Percentiles rank a stretch among this genome's conserved stretches.
Conservation (phyloP, 2,329 filamentous ascomycete species). For the Ophiostoma triangulosporum region DNA sequence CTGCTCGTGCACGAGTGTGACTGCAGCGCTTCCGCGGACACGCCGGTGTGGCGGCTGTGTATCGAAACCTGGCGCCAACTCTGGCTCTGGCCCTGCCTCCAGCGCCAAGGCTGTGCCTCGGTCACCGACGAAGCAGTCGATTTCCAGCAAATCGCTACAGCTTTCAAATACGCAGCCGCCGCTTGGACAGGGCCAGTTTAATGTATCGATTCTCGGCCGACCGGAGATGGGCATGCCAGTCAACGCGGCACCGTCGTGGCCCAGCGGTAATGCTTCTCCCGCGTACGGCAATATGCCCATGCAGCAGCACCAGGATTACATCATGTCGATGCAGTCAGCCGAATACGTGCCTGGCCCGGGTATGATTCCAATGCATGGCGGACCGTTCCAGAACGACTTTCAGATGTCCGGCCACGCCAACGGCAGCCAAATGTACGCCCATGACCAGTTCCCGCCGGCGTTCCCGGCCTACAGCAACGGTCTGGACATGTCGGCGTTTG, state of each 20-base stretch:
- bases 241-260: constrained; percentile 4
- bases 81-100: constrained; percentile 11
- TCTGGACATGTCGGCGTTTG: background rate
- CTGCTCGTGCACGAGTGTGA: constrained; percentile 52
- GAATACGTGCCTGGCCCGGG: background rate
- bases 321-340: background rate
- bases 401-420: background rate
- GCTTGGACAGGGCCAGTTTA: constrained; percentile 28
- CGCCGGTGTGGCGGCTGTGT: constrained; percentile 39
- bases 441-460: background rate
- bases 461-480: background rate
- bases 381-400: background rate
- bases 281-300: background rate
- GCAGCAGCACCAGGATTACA: background rate
- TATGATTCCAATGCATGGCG: background rate
- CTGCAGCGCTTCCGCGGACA: constrained; percentile 47
- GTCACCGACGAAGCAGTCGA: constrained; percentile 25
- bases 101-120: constrained; percentile 13
- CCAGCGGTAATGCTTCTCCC: background rate
- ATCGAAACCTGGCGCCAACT: constrained; percentile 4
- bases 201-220: background rate
- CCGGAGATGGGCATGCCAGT: background rate
- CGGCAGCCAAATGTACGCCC: background rate
- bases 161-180: constrained; percentile 25
- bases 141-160: background rate